Conservation (phyloP, 169 alveolate species). For the Plasmodium relictum region DNA sequence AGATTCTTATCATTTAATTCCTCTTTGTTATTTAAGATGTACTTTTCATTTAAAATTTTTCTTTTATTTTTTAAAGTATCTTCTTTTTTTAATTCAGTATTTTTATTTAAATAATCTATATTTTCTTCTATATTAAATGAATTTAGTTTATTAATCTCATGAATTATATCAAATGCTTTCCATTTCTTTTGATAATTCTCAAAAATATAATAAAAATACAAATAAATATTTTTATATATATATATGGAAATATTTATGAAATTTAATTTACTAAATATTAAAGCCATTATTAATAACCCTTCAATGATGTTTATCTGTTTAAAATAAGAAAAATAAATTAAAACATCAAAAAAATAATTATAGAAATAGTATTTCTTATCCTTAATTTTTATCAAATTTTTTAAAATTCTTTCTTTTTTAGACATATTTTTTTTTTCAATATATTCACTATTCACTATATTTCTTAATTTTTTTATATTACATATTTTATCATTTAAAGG, state of each 20-base stretch:
- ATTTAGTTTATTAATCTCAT: slow-evolving; percentile 33
- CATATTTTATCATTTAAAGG: slow-evolving; percentile 38
- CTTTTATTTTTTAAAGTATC: neutral
- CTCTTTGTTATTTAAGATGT: neutral
- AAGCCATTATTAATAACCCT: slow-evolving; percentile 61
- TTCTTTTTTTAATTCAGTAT: neutral
- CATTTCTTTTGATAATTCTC: slow-evolving; percentile 59
- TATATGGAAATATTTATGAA: slow-evolving; percentile 29
- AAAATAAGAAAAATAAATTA: slow-evolving; percentile 72
- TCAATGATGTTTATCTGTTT: slow-evolving; percentile 63
- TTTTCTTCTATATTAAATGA: slow-evolving; percentile 25
- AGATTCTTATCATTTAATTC: slow-evolving; percentile 6
- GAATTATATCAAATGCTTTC: slow-evolving; percentile 33
- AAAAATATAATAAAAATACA: slow-evolving; percentile 57
- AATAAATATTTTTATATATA: slow-evolving; percentile 60
- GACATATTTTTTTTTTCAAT: slow-evolving; percentile 41
- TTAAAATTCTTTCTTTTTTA: slow-evolving; percentile 61
- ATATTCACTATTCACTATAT: slow-evolving; percentile 36
- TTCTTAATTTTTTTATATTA: slow-evolving; percentile 43
- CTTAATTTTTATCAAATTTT: slow-evolving; percentile 16
- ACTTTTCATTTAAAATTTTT: neutral
- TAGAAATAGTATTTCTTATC: slow-evolving; percentile 59
- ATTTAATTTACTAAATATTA: slow-evolving; percentile 58
- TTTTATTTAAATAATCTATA: neutral
- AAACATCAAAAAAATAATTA: slow-evolving; percentile 73